A percentile compares a stretch with the other conserved stretches of the same genome.
Conservation (phyloP, 2,329 filamentous ascomycete species). For the Simplicillium sp. region DNA sequence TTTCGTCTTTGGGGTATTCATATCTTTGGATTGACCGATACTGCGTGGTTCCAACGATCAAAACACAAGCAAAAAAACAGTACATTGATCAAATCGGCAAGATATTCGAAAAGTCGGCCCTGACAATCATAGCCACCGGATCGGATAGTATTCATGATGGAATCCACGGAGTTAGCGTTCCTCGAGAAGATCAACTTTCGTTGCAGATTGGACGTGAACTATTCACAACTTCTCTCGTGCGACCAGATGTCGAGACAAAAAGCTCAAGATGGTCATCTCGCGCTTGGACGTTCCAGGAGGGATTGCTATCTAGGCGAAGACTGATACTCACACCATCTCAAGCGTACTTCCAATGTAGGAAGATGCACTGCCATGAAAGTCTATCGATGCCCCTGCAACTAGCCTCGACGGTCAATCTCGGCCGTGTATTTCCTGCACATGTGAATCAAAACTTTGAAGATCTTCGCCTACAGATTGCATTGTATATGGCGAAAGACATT, state of each 20-base stretch:
- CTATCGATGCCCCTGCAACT: constrained; percentile 21
- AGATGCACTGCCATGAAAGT: constrained; percentile 26
- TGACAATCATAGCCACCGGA: constrained; percentile 26
- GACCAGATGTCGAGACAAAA: constrained; percentile 23
- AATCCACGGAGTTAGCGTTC: constrained; percentile 23
- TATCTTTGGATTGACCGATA: constrained; percentile 28
- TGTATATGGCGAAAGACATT: constrained; percentile 20
- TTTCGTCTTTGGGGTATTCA: constrained; percentile 20
- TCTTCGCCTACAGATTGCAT: constrained; percentile 17
- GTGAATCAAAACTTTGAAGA: constrained; percentile 14
- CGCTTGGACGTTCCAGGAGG: constrained; percentile 27
- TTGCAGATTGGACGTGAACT: constrained; percentile 20
- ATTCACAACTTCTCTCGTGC: constrained; percentile 24
- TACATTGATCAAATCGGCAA: constrained; percentile 22
- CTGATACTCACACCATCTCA: constrained; percentile 27
- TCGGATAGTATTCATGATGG: constrained; percentile 22
- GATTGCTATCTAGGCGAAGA: constrained; percentile 22
- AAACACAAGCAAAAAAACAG: constrained; percentile 13
- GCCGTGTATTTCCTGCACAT: constrained; percentile 19
- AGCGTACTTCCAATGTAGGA: constrained; percentile 26
- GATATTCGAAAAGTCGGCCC: constrained; percentile 20
- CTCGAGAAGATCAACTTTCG: constrained; percentile 24
- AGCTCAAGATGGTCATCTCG: constrained; percentile 23
- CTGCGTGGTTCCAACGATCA: constrained; percentile 19
- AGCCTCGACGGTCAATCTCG: constrained; percentile 18